phyloP scores from a whole-genome alignment of 106 monocot species.

The Apostasia shenzhenica region DNA sequence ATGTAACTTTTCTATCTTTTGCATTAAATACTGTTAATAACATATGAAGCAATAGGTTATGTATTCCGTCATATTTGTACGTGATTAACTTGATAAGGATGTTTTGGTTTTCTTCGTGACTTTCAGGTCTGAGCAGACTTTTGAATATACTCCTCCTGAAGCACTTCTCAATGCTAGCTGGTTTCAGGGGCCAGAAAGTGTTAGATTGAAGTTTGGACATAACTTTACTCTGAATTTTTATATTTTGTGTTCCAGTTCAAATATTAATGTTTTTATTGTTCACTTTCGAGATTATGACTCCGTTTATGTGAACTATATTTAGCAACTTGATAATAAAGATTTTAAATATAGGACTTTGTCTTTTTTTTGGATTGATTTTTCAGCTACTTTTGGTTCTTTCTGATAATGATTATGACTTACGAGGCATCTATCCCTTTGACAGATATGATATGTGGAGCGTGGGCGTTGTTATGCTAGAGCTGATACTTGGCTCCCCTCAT shows the following conservation, averaged over 20 bases:
- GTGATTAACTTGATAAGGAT: too few species aligned
- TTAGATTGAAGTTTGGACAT: slow-evolving; percentile 48
- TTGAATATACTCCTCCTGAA: slow-evolving; percentile 86
- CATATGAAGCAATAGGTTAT: too few species aligned
- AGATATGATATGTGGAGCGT: slow-evolving; percentile 99
- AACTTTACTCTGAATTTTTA: slow-evolving; percentile 4
- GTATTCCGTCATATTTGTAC: too few species aligned
- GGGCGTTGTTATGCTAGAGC: slow-evolving; percentile 85
- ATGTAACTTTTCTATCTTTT: too few species aligned
- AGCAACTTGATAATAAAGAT: neutral
- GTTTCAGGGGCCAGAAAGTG: slow-evolving; percentile 49
- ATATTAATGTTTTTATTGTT: neutral
- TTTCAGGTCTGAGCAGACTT: slow-evolving; percentile 82
- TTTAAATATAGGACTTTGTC: neutral
- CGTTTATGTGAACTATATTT: neutral
- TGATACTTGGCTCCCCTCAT: slow-evolving; percentile 79
- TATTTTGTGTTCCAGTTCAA: neutral
- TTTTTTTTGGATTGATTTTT: neutral
- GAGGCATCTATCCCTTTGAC: slow-evolving; percentile 2
- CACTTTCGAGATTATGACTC: neutral
- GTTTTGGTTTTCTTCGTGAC: slow-evolving; percentile 3
- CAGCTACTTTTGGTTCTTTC: too few species aligned
- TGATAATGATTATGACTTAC: too few species aligned
- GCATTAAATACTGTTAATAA: too few species aligned
- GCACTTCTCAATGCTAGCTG: slow-evolving; percentile 83